Evolutionary conservation across 768 basidiomycete genomes (phyloP), one percentile per base, ranked within the genome.

Genomic region (Boletus eberwhitei): DNA sequence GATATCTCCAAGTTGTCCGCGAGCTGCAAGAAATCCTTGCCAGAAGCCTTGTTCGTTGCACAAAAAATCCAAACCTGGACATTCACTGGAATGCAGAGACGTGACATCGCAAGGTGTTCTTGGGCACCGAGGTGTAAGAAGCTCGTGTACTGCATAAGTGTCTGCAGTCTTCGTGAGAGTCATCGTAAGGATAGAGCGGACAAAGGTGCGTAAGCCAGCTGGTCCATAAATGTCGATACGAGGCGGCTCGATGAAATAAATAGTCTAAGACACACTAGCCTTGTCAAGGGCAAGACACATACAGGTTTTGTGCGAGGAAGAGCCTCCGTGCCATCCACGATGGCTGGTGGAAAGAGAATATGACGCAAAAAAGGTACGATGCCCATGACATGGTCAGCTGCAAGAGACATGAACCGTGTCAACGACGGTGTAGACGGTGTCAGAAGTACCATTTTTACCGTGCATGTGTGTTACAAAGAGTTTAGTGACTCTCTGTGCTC

Each of bases 401-500:
- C 52, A 57, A 40, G 40, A 44, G 42, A 42, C 34, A 39, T 53
- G 32, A 65, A 11, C 9, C 19, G 29, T 13, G 9, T 14, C 26
- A 16, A 17, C 13, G 13, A 34, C n/a, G 22, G 5, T 21, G 31
- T 8, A 11, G 13, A 34, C n/a, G 22, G 5, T 21, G 31, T 8
- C 32, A 39, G 16, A 39, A 39, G 31, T 16, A 3, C 8, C 8
- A 14, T 13, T 37, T n/a, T 59, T 16, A 85, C 91, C 82, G 63
- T 93, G 91, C 82, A 92, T 85, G 61, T 93, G 92, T 2, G 91
- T 93, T 48, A 93, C 76, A 67, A 93, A 92, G 41, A 94, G 79
- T 63, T 86, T 89, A 3, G 72, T 70, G 29, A 93, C 74, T 53
- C 73, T 80, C 35, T 66, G 75, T 17, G 77, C 63, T 61, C 74